Evolutionary conservation across 768 basidiomycete species (phyloP).

Genomic region (Clavulina sp.): DNA sequence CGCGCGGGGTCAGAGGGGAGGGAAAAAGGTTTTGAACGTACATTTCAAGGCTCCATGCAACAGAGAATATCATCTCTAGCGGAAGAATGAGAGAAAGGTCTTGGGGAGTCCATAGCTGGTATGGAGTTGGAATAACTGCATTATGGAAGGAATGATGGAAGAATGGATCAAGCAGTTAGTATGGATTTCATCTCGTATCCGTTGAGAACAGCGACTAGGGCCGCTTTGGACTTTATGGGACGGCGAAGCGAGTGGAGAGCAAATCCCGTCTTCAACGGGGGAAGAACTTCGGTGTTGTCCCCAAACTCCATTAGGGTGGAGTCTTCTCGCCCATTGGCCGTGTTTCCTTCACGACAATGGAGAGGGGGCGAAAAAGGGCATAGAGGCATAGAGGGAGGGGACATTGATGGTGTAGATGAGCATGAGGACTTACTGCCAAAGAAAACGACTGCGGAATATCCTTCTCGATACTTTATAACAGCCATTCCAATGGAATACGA

Average conservation of each 20-base stretch:
- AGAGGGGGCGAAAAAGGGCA: neutral
- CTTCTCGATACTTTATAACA: constrained; percentile 45
- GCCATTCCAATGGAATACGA: constrained; percentile 48
- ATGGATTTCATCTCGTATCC: too few species aligned
- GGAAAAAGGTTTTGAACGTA: constrained; percentile 21
- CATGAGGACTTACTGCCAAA: constrained; percentile 17
- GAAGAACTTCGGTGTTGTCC: too few species aligned
- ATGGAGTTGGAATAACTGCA: constrained; percentile 21
- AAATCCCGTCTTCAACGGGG: too few species aligned
- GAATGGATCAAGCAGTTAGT: too few species aligned
- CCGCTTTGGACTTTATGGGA: too few species aligned
- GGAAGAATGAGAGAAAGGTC: constrained; percentile 43
- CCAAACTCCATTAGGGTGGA: too few species aligned
- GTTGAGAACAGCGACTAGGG: too few species aligned
- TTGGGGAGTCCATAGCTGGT: constrained; percentile 28
- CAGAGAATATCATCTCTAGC: constrained; percentile 49
- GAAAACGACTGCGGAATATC: constrained; percentile 22
- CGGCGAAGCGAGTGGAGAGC: too few species aligned
- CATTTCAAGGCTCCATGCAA: constrained; percentile 66
- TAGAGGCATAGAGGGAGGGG: too few species aligned
- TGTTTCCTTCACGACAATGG: constrained; percentile 30
- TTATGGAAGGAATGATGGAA: too few species aligned
- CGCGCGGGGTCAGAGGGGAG: too few species aligned
- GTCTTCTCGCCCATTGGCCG: neutral
- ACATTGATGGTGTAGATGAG: constrained; percentile 43